Conservation (phyloP, 2,329 filamentous ascomycete genomes). For the Eurotiales sp. region DNA sequence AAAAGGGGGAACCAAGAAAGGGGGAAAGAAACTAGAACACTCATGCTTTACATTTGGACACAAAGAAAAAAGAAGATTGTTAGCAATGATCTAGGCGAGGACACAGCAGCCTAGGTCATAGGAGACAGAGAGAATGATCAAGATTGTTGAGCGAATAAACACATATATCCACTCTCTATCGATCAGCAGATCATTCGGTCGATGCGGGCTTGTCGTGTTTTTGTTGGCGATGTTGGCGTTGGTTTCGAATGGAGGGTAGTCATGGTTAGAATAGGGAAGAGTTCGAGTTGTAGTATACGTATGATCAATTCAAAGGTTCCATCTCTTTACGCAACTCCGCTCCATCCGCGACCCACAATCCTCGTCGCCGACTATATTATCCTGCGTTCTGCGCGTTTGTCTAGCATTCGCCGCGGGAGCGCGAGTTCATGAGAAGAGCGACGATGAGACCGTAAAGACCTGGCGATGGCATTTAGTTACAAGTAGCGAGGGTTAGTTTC, state of each 20-base stretch:
- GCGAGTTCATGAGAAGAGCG: conserved; percentile 98
- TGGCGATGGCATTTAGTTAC: too few species aligned
- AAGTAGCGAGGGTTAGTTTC: too few species aligned
- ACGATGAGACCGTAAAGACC: conserved; percentile 99
- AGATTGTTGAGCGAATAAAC: not conserved
- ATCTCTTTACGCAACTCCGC: too few species aligned
- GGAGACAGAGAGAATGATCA: not conserved
- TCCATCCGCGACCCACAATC: too few species aligned
- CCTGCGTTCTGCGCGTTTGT: conserved; percentile 3
- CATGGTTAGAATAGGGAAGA: too few species aligned
- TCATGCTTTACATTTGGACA: not conserved
- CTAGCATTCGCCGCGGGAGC: conserved; percentile 67
- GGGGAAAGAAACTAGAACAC: not conserved
- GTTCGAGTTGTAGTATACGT: not conserved
- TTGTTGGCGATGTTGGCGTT: not conserved
- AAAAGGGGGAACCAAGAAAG: not conserved
- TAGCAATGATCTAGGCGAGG: not conserved
- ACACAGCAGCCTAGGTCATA: not conserved
- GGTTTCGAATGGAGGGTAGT: not conserved
- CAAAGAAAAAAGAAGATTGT: not conserved
- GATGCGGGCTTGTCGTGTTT: not conserved
- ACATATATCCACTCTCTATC: not conserved
- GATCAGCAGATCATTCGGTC: not conserved
- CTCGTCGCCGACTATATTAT: not conserved
- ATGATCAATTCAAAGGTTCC: too few species aligned